Evolutionary conservation across 2,329 filamentous ascomycete species (phyloP).

Genomic region (Colletotrichum musae): DNA sequence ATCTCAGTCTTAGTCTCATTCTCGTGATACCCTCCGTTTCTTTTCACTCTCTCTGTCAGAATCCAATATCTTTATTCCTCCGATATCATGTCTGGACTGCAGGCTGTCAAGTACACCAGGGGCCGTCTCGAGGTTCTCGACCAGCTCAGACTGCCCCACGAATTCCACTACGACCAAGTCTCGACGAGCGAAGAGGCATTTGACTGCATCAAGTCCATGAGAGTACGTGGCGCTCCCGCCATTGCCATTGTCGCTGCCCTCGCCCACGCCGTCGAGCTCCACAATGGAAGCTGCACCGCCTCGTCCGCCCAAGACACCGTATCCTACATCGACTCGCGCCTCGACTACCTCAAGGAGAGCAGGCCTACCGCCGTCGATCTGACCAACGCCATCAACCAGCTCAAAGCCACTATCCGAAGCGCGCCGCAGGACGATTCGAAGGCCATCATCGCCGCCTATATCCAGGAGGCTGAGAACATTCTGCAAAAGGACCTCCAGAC

Average conservation of each 20-base stretch:
- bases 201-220: conserved; percentile 86
- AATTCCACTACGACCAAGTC: conserved; percentile 83
- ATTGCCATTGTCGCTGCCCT: conserved; percentile 98
- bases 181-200: conserved; percentile 81
- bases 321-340: conserved; percentile 79
- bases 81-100: conserved; percentile 68
- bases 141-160: conserved; percentile 86
- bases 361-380: conserved; percentile 96
- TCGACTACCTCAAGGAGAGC: conserved; percentile 90
- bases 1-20: background rate
- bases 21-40: conserved; percentile 2
- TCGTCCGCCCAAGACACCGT: conserved; percentile 70
- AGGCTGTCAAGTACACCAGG: conserved; percentile 83
- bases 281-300: conserved; percentile 67
- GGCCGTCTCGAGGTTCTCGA: conserved; percentile 84
- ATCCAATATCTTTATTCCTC: background rate
- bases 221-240: conserved; percentile 85
- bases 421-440: conserved; percentile 54
- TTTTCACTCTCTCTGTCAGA: background rate
- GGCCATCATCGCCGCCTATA: conserved; percentile 78
- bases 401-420: conserved; percentile 76
- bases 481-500: conserved; percentile 88
- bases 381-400: conserved; percentile 86
- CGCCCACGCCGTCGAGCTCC: conserved; percentile 87
- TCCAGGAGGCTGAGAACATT: conserved; percentile 87